Conservation (phyloP, 1,139 yeast species). For the Ogataea hybrid region DNA sequence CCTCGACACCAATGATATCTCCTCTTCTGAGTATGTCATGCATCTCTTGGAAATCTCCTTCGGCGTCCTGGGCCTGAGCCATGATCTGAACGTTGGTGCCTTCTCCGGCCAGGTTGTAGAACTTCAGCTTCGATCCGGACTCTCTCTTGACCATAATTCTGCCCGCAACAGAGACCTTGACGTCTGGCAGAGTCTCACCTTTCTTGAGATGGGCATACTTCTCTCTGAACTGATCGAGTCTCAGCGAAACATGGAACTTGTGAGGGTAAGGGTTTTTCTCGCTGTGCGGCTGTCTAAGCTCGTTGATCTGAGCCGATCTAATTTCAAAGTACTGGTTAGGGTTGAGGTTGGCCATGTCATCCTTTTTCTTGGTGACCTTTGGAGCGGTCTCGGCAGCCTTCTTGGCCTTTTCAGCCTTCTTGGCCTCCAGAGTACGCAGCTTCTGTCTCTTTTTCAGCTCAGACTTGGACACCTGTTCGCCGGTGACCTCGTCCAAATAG, state of each 20-base stretch:
- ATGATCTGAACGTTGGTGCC: slow-evolving; percentile 87
- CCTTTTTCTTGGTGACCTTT: slow-evolving; percentile 56
- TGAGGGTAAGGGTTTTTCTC: slow-evolving; percentile 91
- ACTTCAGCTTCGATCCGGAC: slow-evolving; percentile 90
- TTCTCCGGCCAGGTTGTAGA: slow-evolving; percentile 90
- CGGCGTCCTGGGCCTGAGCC: slow-evolving; percentile 91
- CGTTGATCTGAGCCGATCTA: slow-evolving; percentile 86
- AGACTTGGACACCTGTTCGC: slow-evolving; percentile 94
- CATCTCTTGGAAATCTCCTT: slow-evolving; percentile 65
- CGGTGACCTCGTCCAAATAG: slow-evolving; percentile 89
- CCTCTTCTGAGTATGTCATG: slow-evolving; percentile 95
- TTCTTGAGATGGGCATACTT: slow-evolving; percentile 69
- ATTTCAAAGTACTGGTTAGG: slow-evolving; percentile 94
- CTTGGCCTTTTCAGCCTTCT: slow-evolving; percentile 87
- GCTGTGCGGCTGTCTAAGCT: slow-evolving; percentile 62
- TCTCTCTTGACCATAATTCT: slow-evolving; percentile 97
- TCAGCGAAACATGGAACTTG: slow-evolving; percentile 73
- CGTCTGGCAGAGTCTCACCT: slow-evolving; percentile 81
- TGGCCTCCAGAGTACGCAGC: slow-evolving; percentile 81
- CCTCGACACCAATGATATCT: slow-evolving; percentile 92
- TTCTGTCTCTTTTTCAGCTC: slow-evolving; percentile 97
- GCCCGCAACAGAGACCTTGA: slow-evolving; percentile 77
- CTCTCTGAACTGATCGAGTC: slow-evolving; percentile 68
- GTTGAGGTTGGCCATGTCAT: slow-evolving; percentile 79
- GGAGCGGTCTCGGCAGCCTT: slow-evolving; percentile 53